A percentile compares a stretch with the other conserved stretches of the same genome.
Evolutionary conservation across 2,329 filamentous ascomycete species (phyloP).

Genomic region (Epichloe baconii): DNA sequence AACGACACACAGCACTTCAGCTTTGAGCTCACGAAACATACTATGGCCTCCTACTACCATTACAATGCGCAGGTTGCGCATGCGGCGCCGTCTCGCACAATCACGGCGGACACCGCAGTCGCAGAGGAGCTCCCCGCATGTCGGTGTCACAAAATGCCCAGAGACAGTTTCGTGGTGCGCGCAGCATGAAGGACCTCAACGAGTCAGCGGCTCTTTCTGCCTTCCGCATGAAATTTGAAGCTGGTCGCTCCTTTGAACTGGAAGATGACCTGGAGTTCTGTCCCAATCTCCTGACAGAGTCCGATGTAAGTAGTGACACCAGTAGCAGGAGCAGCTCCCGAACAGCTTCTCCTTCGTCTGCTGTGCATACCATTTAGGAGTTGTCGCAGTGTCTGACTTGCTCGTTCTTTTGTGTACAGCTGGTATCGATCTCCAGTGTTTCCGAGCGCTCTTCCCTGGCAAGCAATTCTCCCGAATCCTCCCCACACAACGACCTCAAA

Average conservation of each 20-base stretch:
- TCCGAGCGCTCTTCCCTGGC: constrained; percentile 93
- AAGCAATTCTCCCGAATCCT: constrained; percentile 90
- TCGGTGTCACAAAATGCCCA: constrained; percentile 71
- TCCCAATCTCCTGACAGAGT: constrained; percentile 81
- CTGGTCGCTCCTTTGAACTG: constrained; percentile 83
- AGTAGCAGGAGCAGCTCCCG: not conserved
- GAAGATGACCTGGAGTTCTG: constrained; percentile 96
- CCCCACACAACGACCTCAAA: constrained; percentile 81
- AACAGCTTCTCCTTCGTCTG: not conserved
- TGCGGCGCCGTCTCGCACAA: constrained; percentile 50
- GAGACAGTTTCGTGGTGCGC: constrained; percentile 74
- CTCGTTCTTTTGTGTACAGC: constrained; percentile 35
- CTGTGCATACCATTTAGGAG: not conserved
- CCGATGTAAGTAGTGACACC: constrained; percentile 55
- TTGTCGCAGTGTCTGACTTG: constrained; percentile 17
- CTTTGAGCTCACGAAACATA: not conserved
- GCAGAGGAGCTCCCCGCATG: constrained; percentile 66
- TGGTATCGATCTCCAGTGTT: constrained; percentile 81
- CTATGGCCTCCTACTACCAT: constrained; percentile 53
- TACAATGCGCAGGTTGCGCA: constrained; percentile 47
- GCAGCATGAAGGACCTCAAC: constrained; percentile 73
- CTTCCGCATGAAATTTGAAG: constrained; percentile 82
- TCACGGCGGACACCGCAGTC: constrained; percentile 64
- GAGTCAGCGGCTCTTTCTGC: constrained; percentile 63
- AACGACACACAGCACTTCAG: not conserved